These are phyloP conservation scores for Aspergillus sp. DNA, from an alignment of 2,329 filamentous ascomycete species.

Conservation along the genomic window DNA sequence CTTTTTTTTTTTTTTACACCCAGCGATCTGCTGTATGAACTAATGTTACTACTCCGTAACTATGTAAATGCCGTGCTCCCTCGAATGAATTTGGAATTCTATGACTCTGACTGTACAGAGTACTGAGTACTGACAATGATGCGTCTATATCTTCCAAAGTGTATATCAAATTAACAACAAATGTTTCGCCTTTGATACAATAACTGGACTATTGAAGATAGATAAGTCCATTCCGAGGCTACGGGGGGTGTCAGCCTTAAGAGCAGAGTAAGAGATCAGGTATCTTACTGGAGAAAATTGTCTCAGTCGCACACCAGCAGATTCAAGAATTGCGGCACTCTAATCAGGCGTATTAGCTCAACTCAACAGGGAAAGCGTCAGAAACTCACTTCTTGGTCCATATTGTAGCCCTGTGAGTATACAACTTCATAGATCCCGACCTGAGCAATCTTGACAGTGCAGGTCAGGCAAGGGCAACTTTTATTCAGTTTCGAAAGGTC, in stretches of 20 bases:
- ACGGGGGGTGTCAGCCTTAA: not conserved
- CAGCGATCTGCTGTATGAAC: too few relatives aligned
- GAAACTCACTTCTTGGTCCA: constrained; percentile 62
- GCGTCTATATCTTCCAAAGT: not conserved
- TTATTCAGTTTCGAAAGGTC: not conserved
- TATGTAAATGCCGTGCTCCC: too few relatives aligned
- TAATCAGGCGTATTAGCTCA: constrained; percentile 21
- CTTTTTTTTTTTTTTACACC: constrained; percentile 12
- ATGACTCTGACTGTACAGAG: too few relatives aligned
- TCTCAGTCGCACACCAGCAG: constrained; percentile 75
- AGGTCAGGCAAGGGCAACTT: constrained; percentile 87
- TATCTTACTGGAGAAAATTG: constrained; percentile 72
- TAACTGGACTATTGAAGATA: constrained; percentile 40
- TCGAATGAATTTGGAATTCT: too few relatives aligned
- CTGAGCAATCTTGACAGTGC: constrained; percentile 97
- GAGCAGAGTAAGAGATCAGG: not conserved
- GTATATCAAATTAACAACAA: not conserved
- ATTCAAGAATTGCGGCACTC: constrained; percentile 71
- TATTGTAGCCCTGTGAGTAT: constrained; percentile 88
- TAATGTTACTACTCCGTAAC: too few relatives aligned
- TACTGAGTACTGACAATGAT: not conserved
- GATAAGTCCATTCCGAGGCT: constrained; percentile 60
- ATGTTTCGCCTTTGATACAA: too few relatives aligned
- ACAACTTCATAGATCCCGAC: constrained; percentile 94
- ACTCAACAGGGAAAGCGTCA: not conserved